Conservation (phyloP, 73 alveolate species). For the Paramecium sonneborni region DNA sequence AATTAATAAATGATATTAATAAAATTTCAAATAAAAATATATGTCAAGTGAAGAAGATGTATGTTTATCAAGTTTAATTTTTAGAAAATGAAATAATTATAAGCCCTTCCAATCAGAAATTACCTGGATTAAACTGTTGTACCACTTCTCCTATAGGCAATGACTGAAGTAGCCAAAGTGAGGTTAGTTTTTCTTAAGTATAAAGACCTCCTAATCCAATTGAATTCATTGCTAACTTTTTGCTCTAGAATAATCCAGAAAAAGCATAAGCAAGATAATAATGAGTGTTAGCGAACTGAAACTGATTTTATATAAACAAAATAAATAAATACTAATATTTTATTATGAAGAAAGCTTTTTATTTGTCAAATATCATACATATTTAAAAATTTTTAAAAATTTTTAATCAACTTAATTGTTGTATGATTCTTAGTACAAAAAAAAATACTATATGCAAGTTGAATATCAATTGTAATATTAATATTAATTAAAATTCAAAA, state of each 20-base stretch:
- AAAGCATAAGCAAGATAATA: slow-evolving; percentile 51
- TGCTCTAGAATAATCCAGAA: slow-evolving; percentile 83
- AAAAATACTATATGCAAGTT: too few relatives aligned
- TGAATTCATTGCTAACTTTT: slow-evolving; percentile 83
- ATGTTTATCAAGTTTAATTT: neutral
- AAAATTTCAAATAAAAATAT: neutral
- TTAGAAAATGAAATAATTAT: slow-evolving; percentile 18
- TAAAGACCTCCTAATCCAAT: slow-evolving; percentile 85
- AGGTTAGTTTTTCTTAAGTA: slow-evolving; percentile 59
- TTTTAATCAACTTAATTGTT: too few relatives aligned
- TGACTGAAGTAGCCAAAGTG: slow-evolving; percentile 86
- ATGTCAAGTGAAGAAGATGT: slow-evolving; percentile 54
- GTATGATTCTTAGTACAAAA: too few relatives aligned
- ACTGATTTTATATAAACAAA: slow-evolving; percentile 18
- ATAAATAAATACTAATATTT: neutral
- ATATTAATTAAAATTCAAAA: too few relatives aligned
- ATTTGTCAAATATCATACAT: too few relatives aligned
- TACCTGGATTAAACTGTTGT: slow-evolving; percentile 88
- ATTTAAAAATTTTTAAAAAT: too few relatives aligned
- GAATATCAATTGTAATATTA: too few relatives aligned
- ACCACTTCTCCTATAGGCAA: slow-evolving; percentile 83
- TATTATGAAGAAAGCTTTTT: neutral
- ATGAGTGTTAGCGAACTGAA: slow-evolving; percentile 14
- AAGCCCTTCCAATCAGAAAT: slow-evolving; percentile 83
- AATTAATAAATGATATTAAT: slow-evolving; percentile 52